phyloP scores from a whole-genome alignment of 495 filamentous ascomycete genomes.

The Geoglossum glabrum region DNA sequence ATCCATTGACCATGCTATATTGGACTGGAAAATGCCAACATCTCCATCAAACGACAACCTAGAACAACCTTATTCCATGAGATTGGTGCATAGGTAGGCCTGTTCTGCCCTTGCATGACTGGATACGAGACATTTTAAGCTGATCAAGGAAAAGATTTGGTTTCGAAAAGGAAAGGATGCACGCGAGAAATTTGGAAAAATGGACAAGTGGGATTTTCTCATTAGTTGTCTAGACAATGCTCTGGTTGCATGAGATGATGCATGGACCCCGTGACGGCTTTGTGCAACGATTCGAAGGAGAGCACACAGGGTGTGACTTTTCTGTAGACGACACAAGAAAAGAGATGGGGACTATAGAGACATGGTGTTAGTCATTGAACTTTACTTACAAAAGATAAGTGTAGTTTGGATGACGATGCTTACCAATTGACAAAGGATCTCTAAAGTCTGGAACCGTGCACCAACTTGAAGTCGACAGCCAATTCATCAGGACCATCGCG shows the following conservation, averaged over 20 bases:
- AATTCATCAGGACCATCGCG: constrained; percentile 85
- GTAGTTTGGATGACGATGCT: not conserved
- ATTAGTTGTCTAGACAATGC: not conserved
- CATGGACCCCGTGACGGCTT: not conserved
- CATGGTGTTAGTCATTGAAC: not conserved
- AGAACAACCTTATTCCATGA: not conserved
- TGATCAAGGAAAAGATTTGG: not conserved
- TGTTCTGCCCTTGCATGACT: not conserved
- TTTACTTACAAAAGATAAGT: not conserved
- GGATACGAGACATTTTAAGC: not conserved
- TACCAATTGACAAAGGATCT: constrained; percentile 6
- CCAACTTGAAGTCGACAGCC: constrained; percentile 96
- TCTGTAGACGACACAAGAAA: not conserved
- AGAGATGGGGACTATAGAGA: not conserved
- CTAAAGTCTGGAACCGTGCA: constrained; percentile 60
- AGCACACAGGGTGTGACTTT: not conserved
- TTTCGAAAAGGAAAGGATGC: not conserved
- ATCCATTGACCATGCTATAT: too few relatives aligned
- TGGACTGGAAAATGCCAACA: too few relatives aligned
- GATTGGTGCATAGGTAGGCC: not conserved
- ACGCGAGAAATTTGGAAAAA: not conserved
- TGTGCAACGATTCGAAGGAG: not conserved
- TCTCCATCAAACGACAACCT: too few relatives aligned
- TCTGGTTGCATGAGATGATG: not conserved
- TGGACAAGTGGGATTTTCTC: not conserved